Evolutionary conservation across 371 early-diverging fungal species (phyloP).

Genomic region (Mortierella sp.): DNA sequence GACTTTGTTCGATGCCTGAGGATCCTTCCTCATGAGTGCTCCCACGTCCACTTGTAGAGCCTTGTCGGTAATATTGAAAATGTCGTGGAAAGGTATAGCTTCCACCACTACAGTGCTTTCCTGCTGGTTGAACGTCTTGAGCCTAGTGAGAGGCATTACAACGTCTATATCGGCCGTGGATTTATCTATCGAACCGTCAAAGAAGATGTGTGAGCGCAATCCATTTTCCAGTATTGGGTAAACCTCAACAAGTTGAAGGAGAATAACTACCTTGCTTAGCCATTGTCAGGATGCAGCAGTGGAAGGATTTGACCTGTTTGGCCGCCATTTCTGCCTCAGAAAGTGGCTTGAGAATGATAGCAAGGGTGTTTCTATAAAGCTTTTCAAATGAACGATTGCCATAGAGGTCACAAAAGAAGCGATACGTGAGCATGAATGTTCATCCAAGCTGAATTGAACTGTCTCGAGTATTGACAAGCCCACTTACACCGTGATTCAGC

Average conservation of each 20-base stretch:
- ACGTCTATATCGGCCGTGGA: conserved; percentile 18
- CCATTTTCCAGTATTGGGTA: no score
- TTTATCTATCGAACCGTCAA: conserved; percentile 6
- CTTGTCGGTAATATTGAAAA: conserved; percentile 70
- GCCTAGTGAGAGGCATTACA: conserved; percentile 72
- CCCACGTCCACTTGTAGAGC: conserved; percentile 66
- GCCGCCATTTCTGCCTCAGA: conserved; percentile 36
- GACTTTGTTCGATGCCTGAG: conserved; percentile 59
- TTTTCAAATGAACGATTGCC: conserved; percentile 20
- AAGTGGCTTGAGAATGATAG: conserved; percentile 65
- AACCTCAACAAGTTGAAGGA: no score
- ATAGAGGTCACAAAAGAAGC: no score
- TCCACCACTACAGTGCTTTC: conserved; percentile 61
- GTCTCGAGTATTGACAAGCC: no score
- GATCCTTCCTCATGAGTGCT: conserved; percentile 57
- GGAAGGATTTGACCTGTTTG: conserved; percentile 61
- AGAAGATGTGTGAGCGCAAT: no score
- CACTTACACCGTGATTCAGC: conserved; percentile 70
- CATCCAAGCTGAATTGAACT: no score
- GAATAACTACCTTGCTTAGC: conserved; percentile 21
- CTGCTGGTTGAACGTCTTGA: conserved; percentile 61
- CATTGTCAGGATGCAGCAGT: conserved; percentile 58
- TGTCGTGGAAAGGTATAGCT: conserved; percentile 70
- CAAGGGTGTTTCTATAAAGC: conserved; percentile 74
- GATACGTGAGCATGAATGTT: no score